Evolutionary conservation across 2,329 filamentous ascomycete genomes (phyloP).

Genomic region (Scleromitrula shiraiana): DNA sequence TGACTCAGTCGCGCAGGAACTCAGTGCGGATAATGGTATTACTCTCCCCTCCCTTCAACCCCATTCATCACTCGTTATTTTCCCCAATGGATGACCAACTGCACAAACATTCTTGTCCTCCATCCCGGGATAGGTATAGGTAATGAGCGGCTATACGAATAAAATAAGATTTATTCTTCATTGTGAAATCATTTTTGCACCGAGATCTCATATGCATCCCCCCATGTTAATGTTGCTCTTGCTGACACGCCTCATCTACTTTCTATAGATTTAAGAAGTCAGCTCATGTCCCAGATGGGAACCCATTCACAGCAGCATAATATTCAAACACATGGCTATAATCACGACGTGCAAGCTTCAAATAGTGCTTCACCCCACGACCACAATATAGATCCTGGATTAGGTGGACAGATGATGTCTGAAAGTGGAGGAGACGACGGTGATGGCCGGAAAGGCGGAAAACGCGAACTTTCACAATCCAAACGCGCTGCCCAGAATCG

Average conservation of each 20-base stretch:
- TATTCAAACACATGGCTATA: conserved; percentile 26
- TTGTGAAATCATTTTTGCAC: not conserved
- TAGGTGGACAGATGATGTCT: conserved; percentile 27
- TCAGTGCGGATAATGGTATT: conserved; percentile 27
- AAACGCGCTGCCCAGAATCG: conserved; percentile 41
- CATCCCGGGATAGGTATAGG: conserved; percentile 5
- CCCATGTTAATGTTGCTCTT: conserved; percentile 12
- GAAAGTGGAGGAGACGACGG: conserved; percentile 25
- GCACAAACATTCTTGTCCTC: conserved; percentile 1
- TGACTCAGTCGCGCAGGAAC: conserved; percentile 27
- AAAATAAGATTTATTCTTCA: not conserved
- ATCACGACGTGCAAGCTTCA: conserved; percentile 22
- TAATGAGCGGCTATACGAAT: conserved; percentile 7
- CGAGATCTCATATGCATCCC: not conserved
- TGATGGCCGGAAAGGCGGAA: conserved; percentile 63
- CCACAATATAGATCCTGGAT: conserved; percentile 31
- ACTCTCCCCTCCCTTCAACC: not conserved
- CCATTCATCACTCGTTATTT: too few species aligned
- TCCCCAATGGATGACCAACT: conserved; percentile 4
- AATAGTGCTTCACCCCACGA: conserved; percentile 28
- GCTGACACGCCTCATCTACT: conserved; percentile 28
- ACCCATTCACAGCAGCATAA: conserved; percentile 13
- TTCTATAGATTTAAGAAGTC: conserved; percentile 29
- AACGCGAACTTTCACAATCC: conserved; percentile 86
- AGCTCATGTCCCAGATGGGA: conserved; percentile 28